Evolutionary conservation across 176 grass and related monocot genomes (phyloP).

Genomic region (Triticum timopheevii): DNA sequence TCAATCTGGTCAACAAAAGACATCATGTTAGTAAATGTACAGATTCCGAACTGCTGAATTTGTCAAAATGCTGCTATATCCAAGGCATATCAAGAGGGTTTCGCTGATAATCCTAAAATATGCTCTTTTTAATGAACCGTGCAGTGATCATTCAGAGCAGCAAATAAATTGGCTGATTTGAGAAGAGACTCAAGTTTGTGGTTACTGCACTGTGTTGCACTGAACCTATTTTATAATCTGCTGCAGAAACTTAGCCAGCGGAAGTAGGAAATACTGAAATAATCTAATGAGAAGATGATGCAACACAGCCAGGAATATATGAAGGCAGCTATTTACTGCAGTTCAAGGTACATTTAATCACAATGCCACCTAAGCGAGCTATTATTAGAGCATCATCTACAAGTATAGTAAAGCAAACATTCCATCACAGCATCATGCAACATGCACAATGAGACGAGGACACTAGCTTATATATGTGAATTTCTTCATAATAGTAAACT

Average conservation of each 20-base stretch:
- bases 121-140: slow-evolving; percentile 10
- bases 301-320: slow-evolving; percentile 10
- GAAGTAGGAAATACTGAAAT: neutral
- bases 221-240: slow-evolving; percentile 3
- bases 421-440: neutral
- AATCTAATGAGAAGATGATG: slow-evolving; percentile 13
- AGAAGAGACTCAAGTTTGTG: neutral
- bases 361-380: neutral
- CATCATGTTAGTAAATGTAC: slow-evolving; percentile 26
- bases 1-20: slow-evolving; percentile 57
- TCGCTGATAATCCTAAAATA: slow-evolving; percentile 23
- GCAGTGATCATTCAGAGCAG: neutral
- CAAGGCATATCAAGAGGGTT: slow-evolving; percentile 14
- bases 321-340: neutral
- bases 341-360: slow-evolving; percentile 16
- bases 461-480: neutral
- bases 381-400: neutral
- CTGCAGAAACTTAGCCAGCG: neutral
- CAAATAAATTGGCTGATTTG: slow-evolving; percentile 3
- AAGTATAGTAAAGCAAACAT: neutral
- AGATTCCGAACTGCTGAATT: neutral
- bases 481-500: neutral
- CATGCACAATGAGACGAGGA: slow-evolving; percentile 1
- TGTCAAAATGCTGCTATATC: neutral
- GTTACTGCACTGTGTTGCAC: neutral